Percentiles rank a stretch among this genome's conserved stretches.
phyloP scores from a whole-genome alignment of 2,329 filamentous ascomycete species.

The Mycosphaerella sp. region DNA sequence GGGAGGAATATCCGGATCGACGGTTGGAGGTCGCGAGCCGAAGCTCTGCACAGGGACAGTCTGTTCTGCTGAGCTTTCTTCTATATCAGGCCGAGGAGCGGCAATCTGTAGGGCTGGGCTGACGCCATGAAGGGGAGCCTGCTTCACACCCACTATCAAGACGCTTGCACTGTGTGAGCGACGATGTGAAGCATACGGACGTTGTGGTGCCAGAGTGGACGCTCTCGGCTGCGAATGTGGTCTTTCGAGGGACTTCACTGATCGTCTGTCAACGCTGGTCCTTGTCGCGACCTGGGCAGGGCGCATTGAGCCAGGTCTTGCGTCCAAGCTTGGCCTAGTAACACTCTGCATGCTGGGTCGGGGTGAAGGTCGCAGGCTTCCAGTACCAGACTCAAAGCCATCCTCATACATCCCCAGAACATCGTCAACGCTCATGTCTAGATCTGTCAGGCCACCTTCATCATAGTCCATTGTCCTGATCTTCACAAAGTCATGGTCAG shows the following conservation, averaged over 20 bases:
- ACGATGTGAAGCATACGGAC: conserved; percentile 24
- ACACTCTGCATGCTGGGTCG: conserved; percentile 20
- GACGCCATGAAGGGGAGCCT: conserved; percentile 9
- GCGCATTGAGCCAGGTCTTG: conserved; percentile 19
- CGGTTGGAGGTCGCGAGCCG: conserved; percentile 7
- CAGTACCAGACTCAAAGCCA: conserved; percentile 42
- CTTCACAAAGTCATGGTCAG: conserved; percentile 64
- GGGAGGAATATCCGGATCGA: conserved; percentile 28
- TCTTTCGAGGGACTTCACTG: conserved; percentile 20
- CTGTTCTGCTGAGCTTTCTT: conserved; percentile 17
- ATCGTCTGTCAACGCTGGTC: conserved; percentile 19
- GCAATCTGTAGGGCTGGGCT: conserved; percentile 8
- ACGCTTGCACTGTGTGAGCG: conserved; percentile 33
- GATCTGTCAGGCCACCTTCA: conserved; percentile 31
- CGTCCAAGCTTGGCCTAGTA: conserved; percentile 12
- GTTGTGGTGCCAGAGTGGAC: conserved; percentile 11
- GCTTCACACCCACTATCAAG: conserved; percentile 19
- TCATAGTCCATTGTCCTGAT: conserved; percentile 41
- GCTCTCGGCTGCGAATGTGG: conserved; percentile 20
- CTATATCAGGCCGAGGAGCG: conserved; percentile 4
- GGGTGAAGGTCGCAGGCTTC: conserved; percentile 18
- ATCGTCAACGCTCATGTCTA: conserved; percentile 54
- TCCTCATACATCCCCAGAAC: conserved; percentile 56
- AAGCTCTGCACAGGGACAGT: conserved; percentile 12
- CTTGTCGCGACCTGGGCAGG: conserved; percentile 15